phyloP scores from a whole-genome alignment of 2,329 filamentous ascomycete species.

The Aureobasidium sp. region DNA sequence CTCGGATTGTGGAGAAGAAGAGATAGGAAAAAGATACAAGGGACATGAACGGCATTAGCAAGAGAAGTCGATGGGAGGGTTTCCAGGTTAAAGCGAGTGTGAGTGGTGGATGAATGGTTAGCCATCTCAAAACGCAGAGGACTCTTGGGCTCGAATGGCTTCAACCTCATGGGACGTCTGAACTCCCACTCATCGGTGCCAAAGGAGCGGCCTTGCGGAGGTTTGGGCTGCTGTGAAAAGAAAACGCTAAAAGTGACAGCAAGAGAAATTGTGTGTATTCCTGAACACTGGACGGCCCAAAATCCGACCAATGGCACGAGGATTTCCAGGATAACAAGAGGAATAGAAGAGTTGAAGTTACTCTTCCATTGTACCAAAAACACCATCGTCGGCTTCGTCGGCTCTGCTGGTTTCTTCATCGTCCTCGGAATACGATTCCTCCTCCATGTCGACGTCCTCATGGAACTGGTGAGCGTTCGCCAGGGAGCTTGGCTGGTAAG shows the following conservation, averaged over 20 bases:
- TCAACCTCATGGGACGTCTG: constrained; percentile 18
- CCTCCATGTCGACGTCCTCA: constrained; percentile 42
- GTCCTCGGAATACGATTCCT: constrained; percentile 36
- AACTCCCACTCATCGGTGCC: constrained; percentile 34
- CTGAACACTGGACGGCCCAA: constrained; percentile 7
- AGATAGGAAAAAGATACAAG: not conserved
- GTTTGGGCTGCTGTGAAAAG: not conserved
- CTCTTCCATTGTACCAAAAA: constrained; percentile 96
- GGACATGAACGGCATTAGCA: constrained; percentile 13
- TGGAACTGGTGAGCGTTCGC: constrained; percentile 15
- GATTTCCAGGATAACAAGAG: not conserved
- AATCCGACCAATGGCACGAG: not conserved
- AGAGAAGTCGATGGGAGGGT: constrained; percentile 13
- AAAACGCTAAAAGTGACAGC: constrained; percentile 1
- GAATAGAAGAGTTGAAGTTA: constrained; percentile 30
- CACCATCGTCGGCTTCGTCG: constrained; percentile 89
- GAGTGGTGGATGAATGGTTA: not conserved
- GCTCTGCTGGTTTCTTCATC: constrained; percentile 42
- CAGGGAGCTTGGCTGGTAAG: constrained; percentile 19
- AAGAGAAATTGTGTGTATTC: not conserved
- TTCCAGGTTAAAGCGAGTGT: constrained; percentile 2
- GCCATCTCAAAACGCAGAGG: constrained; percentile 17
- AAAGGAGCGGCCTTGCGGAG: constrained; percentile 26
- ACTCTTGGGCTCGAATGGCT: constrained; percentile 15
- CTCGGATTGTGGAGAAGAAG: not conserved